A percentile compares a stretch with the other conserved stretches of the same genome.
Evolutionary conservation across 148 eudicot genomes (phyloP).

Genomic region (Cornus kousa): DNA sequence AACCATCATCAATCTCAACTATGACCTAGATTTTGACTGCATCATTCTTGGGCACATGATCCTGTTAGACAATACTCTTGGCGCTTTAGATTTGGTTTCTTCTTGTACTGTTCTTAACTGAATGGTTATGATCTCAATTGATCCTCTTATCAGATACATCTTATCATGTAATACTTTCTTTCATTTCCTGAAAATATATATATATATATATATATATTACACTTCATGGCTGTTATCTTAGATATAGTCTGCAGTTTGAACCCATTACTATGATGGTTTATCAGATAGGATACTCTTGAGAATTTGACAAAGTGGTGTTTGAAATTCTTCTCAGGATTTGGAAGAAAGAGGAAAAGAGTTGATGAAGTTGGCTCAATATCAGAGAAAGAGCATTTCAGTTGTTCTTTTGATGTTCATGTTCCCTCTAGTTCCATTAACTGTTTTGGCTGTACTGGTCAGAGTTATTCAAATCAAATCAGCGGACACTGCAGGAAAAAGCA

Average conservation of each 20-base stretch:
- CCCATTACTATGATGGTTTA: not conserved
- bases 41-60: conserved; percentile 1
- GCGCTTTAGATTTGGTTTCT: not conserved
- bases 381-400: conserved; percentile 17
- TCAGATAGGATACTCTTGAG: not conserved
- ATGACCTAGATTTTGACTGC: too few relatives aligned
- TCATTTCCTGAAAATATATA: not conserved
- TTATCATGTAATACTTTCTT: not conserved
- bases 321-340: conserved; percentile 31
- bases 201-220: not conserved
- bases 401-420: conserved; percentile 23
- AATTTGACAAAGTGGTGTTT: conserved; percentile 1
- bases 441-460: conserved; percentile 7
- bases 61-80: not conserved
- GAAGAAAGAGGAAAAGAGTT: conserved; percentile 48
- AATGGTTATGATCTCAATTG: not conserved
- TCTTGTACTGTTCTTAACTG: not conserved
- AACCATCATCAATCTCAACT: too few relatives aligned
- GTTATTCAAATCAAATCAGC: conserved; percentile 12
- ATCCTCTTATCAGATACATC: not conserved
- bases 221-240: not conserved
- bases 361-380: conserved; percentile 21
- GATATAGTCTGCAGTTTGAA: conserved; percentile 4
- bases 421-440: conserved; percentile 22
- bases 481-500: conserved; percentile 6